Evolutionary conservation across 1,284 basidiomycete species (phyloP), one percentile per base, ranked within the genome.

Genomic region (Rhodotorula mucilaginosa): DNA sequence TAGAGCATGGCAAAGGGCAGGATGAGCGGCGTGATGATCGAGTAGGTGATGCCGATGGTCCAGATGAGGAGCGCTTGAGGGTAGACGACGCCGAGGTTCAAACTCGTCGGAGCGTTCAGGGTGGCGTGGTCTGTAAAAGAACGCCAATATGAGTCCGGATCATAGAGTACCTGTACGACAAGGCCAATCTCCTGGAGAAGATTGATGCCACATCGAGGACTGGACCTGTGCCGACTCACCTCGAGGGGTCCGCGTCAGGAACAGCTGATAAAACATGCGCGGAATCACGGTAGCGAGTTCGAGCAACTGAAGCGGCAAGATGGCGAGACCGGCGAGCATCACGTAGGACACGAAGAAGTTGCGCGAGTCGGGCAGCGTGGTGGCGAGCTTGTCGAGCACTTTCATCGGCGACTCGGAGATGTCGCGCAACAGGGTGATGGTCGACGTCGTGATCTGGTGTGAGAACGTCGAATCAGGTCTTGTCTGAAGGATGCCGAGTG

Each of bases 311-410:
- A 98, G 82, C 5, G 96, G 97, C 89, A 97, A 95, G 75, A 97
- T 88, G 73, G 93, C 95, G 44, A 98, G 82, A 1, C 90, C 90
- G 86, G 97, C 93, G 18, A 98, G 86, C 76, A 97, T 90, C 48
- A 97, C 93, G 81, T 97, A 98, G 12, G 92, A 95, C 51, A 98
- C 83, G 84, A 97, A 97, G 83, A 98, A 97, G 80, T 95, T 90
- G 70, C 93, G 80, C 10, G 82, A 82, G 23, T 70, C 74, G 18
- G 78, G 90, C 46, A 97, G 81, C 0, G 92, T 89, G 61, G 87
- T 83, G 0, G 94, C 93, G 0, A 97, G 83, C 78, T 93, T 94
- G 81, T 94, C 90, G 0, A 93, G 91, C 21, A 96, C 90, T 81
- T 93, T 90, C 3, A 87, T 48, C 91, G 5, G 91, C 90, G 78